A percentile compares a stretch with the other conserved stretches of the same genome.
Conservation (phyloP, 179 eudicot genomes). For the Silene noctiflora region DNA sequence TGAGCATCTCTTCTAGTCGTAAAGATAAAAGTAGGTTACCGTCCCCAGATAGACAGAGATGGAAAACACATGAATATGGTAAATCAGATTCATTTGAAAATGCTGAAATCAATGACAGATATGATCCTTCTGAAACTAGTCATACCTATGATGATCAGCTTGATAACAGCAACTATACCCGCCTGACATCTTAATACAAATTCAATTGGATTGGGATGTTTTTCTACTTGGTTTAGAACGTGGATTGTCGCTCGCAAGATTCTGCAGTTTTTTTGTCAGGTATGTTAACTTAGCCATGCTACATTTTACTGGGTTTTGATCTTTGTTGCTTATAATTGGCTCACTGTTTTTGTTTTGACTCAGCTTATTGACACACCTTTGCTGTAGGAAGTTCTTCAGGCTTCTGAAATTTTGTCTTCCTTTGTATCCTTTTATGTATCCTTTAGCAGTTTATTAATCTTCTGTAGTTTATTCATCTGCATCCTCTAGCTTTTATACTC, state of each 20-base stretch:
- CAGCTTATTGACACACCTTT: constrained; percentile 29
- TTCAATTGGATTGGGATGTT: constrained; percentile 2
- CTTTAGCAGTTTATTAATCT: constrained; percentile 36
- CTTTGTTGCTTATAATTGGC: constrained; percentile 19
- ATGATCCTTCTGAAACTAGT: constrained; percentile 65
- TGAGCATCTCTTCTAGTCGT: constrained; percentile 31
- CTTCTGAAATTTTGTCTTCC: constrained; percentile 47
- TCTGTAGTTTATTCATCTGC: neutral
- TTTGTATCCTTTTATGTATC: constrained; percentile 93
- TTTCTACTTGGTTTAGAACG: constrained; percentile 17
- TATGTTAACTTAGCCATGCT: constrained; percentile 23
- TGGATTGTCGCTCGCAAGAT: constrained; percentile 1
- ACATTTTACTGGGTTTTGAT: constrained; percentile 18
- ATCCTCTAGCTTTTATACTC: neutral
- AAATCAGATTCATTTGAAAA: constrained; percentile 32
- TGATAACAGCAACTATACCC: constrained; percentile 26
- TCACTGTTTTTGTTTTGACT: constrained; percentile 34
- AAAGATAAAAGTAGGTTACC: constrained; percentile 37
- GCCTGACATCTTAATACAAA: constrained; percentile 17
- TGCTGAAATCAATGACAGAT: constrained; percentile 66
- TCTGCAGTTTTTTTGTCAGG: constrained; percentile 27
- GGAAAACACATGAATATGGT: constrained; percentile 28
- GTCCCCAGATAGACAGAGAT: constrained; percentile 34
- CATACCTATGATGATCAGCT: constrained; percentile 37
- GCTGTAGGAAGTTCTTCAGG: constrained; percentile 66